Evolutionary conservation across 257 asterid genomes (phyloP).

Genomic region (Coffea canephora): DNA sequence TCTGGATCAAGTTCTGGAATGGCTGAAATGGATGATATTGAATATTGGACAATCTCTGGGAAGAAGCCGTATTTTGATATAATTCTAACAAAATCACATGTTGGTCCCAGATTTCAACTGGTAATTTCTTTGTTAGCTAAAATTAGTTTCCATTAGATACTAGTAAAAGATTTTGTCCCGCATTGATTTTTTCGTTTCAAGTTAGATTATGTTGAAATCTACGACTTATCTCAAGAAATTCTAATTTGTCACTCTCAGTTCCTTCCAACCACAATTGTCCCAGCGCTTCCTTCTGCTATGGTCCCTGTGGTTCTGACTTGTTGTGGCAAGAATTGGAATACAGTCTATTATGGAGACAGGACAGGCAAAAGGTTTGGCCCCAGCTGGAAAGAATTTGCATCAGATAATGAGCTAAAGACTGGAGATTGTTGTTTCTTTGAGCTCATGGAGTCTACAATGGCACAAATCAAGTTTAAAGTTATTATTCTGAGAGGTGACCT

Average conservation of each 20-base stretch:
- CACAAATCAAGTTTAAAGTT: slow-evolving; percentile 28
- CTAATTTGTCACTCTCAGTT: slow-evolving; percentile 9
- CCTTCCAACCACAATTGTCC: slow-evolving; percentile 7
- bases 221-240: neutral
- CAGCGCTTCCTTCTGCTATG: slow-evolving; percentile 24
- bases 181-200: too few relatives aligned
- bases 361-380: slow-evolving; percentile 13
- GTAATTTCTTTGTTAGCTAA: slow-evolving; percentile 24
- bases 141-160: neutral
- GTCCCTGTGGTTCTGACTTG: slow-evolving; percentile 31
- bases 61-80: slow-evolving; percentile 26
- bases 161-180: neutral
- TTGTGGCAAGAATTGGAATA: slow-evolving; percentile 39
- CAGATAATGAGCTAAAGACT: slow-evolving; percentile 34
- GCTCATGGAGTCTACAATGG: slow-evolving; percentile 23
- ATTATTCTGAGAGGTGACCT: slow-evolving; percentile 30
- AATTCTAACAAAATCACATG: slow-evolving; percentile 18
- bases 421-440: slow-evolving; percentile 61
- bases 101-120: slow-evolving; percentile 3
- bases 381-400: slow-evolving; percentile 35
- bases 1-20: neutral
- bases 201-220: neutral
- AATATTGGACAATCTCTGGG: slow-evolving; percentile 27
- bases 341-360: slow-evolving; percentile 17
- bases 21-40: slow-evolving; percentile 18